phyloP scores from a whole-genome alignment of 148 eudicot species.

The Bassia scoparia region DNA sequence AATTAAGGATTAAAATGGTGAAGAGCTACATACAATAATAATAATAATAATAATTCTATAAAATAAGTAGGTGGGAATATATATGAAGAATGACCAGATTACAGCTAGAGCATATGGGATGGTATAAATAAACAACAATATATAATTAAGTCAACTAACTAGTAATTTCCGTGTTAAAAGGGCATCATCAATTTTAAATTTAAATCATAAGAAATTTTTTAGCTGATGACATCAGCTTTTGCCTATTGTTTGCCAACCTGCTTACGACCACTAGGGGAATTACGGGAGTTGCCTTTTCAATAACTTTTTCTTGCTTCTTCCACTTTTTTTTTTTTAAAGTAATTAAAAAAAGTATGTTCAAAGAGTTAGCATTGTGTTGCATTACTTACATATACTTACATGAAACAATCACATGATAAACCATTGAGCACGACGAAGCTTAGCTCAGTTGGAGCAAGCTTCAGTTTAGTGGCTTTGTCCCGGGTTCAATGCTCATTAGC shows the following conservation, averaged over 20 bases:
- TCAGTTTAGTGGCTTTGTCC: no score
- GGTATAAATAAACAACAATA: slow-evolving; percentile 15
- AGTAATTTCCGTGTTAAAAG: slow-evolving; percentile 41
- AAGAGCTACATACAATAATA: no score
- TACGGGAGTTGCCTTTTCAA: slow-evolving; percentile 6
- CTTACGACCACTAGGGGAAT: slow-evolving; percentile 19
- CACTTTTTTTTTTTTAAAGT: no score
- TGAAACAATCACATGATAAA: no score
- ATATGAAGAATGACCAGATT: slow-evolving; percentile 9
- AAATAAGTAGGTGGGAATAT: slow-evolving; percentile 3
- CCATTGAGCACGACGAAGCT: no score
- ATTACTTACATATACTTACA: no score
- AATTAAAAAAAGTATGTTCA: no score
- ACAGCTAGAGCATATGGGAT: slow-evolving; percentile 16
- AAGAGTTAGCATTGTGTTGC: no score
- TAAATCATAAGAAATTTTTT: background rate
- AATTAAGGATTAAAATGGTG: background rate
- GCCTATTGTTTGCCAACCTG: slow-evolving; percentile 33
- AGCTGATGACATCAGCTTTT: slow-evolving; percentile 24
- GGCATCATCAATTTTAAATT: background rate
- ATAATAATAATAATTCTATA: no score
- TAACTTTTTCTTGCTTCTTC: background rate
- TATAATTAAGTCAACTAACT: slow-evolving; percentile 41
- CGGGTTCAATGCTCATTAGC: no score
- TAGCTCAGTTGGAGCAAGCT: no score